Percentiles rank a stretch among this genome's conserved stretches.
phyloP scores from a whole-genome alignment of 371 early-diverging fungal genomes.

The Quaeritorhiza haematococci region DNA sequence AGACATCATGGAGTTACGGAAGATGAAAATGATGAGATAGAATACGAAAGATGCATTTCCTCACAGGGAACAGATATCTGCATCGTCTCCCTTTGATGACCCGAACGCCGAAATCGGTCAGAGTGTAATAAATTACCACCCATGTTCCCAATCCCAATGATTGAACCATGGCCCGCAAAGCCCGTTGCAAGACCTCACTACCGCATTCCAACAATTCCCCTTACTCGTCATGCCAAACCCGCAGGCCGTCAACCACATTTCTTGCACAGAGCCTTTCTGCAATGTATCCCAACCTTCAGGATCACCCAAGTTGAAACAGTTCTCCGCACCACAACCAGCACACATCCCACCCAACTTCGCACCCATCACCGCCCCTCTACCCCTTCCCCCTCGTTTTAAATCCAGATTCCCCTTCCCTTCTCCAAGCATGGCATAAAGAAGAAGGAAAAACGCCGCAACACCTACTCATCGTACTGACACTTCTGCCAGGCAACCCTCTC shows the following conservation, averaged over 20 bases:
- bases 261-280: too few relatives aligned
- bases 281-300: background rate
- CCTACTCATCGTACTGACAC: slow-evolving; percentile 94
- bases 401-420: background rate
- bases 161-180: too few relatives aligned
- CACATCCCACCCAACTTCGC: background rate
- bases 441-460: slow-evolving; percentile 3
- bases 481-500: slow-evolving; percentile 87
- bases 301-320: background rate
- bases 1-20: too few relatives aligned
- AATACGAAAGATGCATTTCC: background rate
- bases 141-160: too few relatives aligned
- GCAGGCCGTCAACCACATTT: too few relatives aligned
- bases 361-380: background rate
- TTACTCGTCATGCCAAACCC: too few relatives aligned
- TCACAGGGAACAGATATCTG: background rate
- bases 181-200: too few relatives aligned
- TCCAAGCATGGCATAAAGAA: too few relatives aligned
- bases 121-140: too few relatives aligned
- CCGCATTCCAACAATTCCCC: too few relatives aligned
- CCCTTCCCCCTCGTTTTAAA: too few relatives aligned
- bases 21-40: background rate
- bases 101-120: background rate
- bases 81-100: background rate
- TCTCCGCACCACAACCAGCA: background rate